Percentiles rank a stretch among this genome's conserved stretches.
Conservation (phyloP, 2,329 filamentous ascomycete species). For the Dothideomycetes sp. region DNA sequence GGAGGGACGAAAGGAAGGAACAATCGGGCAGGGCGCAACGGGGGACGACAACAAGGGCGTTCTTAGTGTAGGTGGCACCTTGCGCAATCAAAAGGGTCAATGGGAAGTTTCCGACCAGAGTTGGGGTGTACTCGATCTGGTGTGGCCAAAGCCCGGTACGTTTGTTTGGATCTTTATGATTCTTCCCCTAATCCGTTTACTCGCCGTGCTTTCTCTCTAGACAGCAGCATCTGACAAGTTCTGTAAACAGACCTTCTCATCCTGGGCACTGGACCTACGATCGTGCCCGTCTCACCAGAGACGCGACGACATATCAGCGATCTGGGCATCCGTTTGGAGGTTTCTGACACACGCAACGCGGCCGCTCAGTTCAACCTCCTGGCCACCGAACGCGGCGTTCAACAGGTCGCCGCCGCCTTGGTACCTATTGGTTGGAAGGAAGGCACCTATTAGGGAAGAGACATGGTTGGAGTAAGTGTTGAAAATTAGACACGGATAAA, state of each 20-base stretch:
- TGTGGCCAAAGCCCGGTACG: slow-evolving; percentile 85
- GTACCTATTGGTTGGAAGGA: slow-evolving; percentile 79
- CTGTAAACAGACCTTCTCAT: slow-evolving; percentile 77
- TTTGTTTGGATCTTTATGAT: no score
- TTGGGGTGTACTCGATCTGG: slow-evolving; percentile 65
- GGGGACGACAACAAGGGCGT: slow-evolving; percentile 28
- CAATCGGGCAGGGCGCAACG: slow-evolving; percentile 27
- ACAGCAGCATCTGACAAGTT: no score
- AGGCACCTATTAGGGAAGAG: slow-evolving; percentile 24
- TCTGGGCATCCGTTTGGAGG: slow-evolving; percentile 78
- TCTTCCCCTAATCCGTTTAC: no score
- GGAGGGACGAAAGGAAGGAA: slow-evolving; percentile 29
- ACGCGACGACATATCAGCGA: slow-evolving; percentile 63
- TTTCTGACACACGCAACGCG: slow-evolving; percentile 87
- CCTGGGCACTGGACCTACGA: slow-evolving; percentile 70
- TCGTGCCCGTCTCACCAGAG: slow-evolving; percentile 66
- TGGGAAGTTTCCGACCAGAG: slow-evolving; percentile 63
- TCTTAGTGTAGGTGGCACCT: slow-evolving; percentile 29
- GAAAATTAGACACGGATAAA: no score
- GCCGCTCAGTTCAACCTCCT: slow-evolving; percentile 90
- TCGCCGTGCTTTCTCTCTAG: no score
- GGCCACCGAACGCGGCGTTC: slow-evolving; percentile 83
- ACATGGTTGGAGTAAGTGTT: no score
- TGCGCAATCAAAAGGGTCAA: slow-evolving; percentile 70
- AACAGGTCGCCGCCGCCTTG: slow-evolving; percentile 77